Percentiles rank a stretch among this genome's conserved stretches.
These are phyloP conservation scores for Hondaea fermentalgiana DNA, from an alignment of 108 stramenopile species.

Conservation along the genomic window DNA sequence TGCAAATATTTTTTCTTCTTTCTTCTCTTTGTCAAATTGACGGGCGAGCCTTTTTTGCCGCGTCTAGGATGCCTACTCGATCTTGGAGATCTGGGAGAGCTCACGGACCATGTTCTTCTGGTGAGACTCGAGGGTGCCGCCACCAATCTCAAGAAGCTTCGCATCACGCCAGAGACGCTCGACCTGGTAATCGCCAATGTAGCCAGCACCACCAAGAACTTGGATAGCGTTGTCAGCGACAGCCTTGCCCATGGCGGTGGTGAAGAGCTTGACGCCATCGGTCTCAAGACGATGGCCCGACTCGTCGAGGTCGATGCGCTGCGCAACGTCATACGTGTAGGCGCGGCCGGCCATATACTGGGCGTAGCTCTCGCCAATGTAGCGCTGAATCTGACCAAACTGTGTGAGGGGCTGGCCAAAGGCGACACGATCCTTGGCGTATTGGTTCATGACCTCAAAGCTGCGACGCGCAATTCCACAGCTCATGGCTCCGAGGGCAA, in stretches of 20 bases:
- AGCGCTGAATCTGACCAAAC: conserved; percentile 90
- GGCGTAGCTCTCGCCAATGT: conserved; percentile 86
- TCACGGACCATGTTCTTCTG: conserved; percentile 90
- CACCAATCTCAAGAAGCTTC: conserved; percentile 97
- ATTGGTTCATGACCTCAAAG: conserved; percentile 81
- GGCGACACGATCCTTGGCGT: conserved; percentile 74
- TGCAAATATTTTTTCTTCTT: neutral
- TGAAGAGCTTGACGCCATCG: conserved; percentile 94
- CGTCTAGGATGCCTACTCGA: neutral
- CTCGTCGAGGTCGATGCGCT: conserved; percentile 63
- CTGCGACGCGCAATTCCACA: conserved; percentile 80
- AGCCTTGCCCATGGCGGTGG: conserved; percentile 84
- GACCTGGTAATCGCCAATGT: conserved; percentile 92
- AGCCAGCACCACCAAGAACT: conserved; percentile 93
- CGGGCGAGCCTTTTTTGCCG: neutral
- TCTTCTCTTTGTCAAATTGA: neutral
- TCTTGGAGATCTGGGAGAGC: neutral
- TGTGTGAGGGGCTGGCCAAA: conserved; percentile 70
- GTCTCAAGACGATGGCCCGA: conserved; percentile 66
- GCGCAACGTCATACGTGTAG: conserved; percentile 79
- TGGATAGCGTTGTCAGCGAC: conserved; percentile 96
- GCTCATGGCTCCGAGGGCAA: conserved; percentile 88
- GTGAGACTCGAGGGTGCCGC: conserved; percentile 94
- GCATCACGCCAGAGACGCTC: conserved; percentile 96
- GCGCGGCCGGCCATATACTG: conserved; percentile 88